Conservation (phyloP, 2,329 filamentous ascomycete genomes). For the Trichoderma atrobrunneum region DNA sequence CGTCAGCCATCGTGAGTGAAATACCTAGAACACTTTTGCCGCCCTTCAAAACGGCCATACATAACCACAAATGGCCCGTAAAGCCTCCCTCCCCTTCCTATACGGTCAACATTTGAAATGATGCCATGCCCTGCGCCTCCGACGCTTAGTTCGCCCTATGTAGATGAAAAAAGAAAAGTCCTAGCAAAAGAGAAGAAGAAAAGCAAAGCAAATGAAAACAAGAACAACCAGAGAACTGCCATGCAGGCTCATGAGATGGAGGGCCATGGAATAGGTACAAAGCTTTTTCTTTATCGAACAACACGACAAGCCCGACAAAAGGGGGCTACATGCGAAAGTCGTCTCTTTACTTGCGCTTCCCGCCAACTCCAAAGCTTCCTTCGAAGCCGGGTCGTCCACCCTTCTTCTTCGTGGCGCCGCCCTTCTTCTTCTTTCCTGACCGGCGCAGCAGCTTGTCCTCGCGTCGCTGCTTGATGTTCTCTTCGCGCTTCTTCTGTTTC, state of each 20-base stretch:
- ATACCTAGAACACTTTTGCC: not conserved
- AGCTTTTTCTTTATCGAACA: not conserved
- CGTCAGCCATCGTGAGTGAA: constrained; percentile 5
- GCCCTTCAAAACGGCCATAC: not conserved
- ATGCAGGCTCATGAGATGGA: not conserved
- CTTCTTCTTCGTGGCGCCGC: constrained; percentile 41
- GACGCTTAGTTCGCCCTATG: constrained; percentile 1
- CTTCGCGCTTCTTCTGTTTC: constrained; percentile 77
- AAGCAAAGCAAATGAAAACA: not conserved
- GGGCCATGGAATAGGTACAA: not conserved
- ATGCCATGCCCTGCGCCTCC: constrained; percentile 10
- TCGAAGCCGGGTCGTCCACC: constrained; percentile 65
- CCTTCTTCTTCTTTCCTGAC: constrained; percentile 57
- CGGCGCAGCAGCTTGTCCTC: constrained; percentile 67
- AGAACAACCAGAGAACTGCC: not conserved
- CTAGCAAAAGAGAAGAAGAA: not conserved
- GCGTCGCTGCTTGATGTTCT: constrained; percentile 69
- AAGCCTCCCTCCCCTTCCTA: not conserved
- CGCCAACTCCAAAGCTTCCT: constrained; percentile 59
- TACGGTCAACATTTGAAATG: constrained; percentile 8
- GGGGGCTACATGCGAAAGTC: not conserved
- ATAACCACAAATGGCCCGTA: constrained; percentile 10
- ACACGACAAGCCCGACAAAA: not conserved
- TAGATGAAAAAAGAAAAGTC: not conserved
- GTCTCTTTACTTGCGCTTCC: constrained; percentile 42